Evolutionary conservation across 257 asterid species (phyloP), one percentile per base, ranked within the genome.

Genomic region (Plantago ovata): DNA sequence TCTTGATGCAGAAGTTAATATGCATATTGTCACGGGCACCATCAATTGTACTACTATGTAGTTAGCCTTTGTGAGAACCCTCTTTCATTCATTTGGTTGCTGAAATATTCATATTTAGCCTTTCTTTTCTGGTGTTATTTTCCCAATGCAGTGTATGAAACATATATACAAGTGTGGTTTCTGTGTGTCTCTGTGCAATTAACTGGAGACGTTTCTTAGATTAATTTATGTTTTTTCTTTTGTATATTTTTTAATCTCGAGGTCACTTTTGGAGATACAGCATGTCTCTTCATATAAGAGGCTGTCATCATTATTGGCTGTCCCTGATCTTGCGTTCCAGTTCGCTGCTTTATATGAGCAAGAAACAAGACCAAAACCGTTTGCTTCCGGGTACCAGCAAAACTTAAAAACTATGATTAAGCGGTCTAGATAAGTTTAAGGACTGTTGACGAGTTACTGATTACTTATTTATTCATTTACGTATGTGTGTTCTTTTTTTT

Each of bases 231-330:
- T 46, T 9, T 12, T 12, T 22, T 16, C 13, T 50, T 12, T 22
- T 22, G 7, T 50, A 15, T 53, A 59, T 60, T 10, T 21, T 45
- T 33, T 56, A 48, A 40, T 33, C 28, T 56, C 52, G 65, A 54
- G 53, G 24, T 59, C 42, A 21, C 28, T 9, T 53, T 62, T 15
- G 52, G 72, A 44, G 51, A 57, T 24, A 39, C 52, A 45, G 47
- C 42, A 53, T 59, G 24, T 52, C 48, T 41, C 42, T 70, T 63
- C 47, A 33, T 62, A 60, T 47, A 45, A 74, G 69, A 23, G 50
- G 72, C 22, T 36, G 43, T 42, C 21, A 23, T 46, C 15, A 45
- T 20, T 22, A 50, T 50, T 36, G 36, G 7, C 36, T 28, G 36
- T 28, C 36, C 36, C 36, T 28, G 36, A 28, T 28, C 36, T 28